Base-by-base conservation (phyloP, 2,329 filamentous ascomycete genomes). In the Penicillium psychrosexuale region DNA sequence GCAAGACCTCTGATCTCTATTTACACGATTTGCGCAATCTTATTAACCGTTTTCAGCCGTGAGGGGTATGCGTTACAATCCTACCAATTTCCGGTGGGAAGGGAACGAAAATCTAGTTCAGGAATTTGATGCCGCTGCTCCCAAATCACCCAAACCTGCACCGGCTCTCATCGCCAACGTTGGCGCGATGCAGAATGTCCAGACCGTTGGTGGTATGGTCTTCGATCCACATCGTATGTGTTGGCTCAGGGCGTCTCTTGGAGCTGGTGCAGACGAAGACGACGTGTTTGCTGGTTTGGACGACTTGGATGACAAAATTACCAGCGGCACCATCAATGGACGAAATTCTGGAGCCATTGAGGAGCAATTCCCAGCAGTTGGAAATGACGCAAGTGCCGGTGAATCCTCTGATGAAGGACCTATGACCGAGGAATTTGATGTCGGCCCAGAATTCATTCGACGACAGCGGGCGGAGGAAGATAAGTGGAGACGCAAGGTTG, bases 201-300 rank as follows among this genome's bases (percentile, higher is more conserved):
- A 97, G 74, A 89, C 97, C 34, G 91, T 97, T 55, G 90, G 91
- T n/a, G 91, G 91, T 63, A 99, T 99, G 94, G 89, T 97, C 9
- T 99, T 97, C 71, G 94, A 99, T 69, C 94, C 94, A 3, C 87
- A 91, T 59, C 90, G 90, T 65, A 97, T 99, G 93, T 95, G 91
- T 72, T 99, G 94, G 94, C 82, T 97, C 53, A 97, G 96, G 73
- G 79, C 58, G 78, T 81, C 44, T 72, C 69, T 66, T 3, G 70
- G 74, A 8, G 75, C 77, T 56, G 70, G 74, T 8, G 75, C 77
- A 56, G 90, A 95, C 42, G 91, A 96, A 48, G 92, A 96, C 56
- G 92, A 97, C 70, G 89, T 93, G 7, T 97, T 97, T 74, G 93
- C 92, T 57, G 92, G 92, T 55, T 88, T 97, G n/a, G 91, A 92